Evolutionary conservation across 441 rosid species (phyloP), one percentile per base, ranked within the genome.

Genomic region (Gossypium schwendimanii): DNA sequence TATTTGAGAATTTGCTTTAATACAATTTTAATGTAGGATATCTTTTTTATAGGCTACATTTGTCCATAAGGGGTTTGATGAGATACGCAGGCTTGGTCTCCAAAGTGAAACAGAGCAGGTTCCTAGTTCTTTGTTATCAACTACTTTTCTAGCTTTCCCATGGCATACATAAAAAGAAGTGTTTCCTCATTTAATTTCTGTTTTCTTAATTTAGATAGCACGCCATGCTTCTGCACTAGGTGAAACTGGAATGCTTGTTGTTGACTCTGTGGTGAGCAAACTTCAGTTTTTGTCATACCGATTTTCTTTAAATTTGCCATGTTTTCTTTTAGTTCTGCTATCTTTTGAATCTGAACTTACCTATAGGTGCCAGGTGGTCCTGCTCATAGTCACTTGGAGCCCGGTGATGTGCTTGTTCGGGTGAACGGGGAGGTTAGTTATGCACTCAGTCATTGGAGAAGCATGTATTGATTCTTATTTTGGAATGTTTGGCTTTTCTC

Each of bases 161-260:
- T 63, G 41, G 53, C 26, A 78, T 55, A 18, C 26, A 63, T 65
- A 64, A n/a, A 45, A 64, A 64, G 15, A 39, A 20, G 20, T 60
- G 36, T 55, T 47, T 76, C 39, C 55, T 72, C 45, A 60, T 67
- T 66, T 60, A 17, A 50, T 78, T 68, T 85, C 26, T 64, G 2
- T 60, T 73, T 73, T 74, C 70, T 65, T 70, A 55, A 39, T 84
- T 59, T 77, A 96, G 99, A 84, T 90, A 75, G 97, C 87, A 67
- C 83, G 99, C 20, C 88, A 79, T 81, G 92, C 94, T 65, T 90
- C 96, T 82, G 86, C 85, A 31, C 77, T 78, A 28, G 91, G 84
- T 76, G 98, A 90, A 85, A 93, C 93, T 33, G 99, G 97, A 81
- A 90, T 95, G 93, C 98, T 95, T 75, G 95, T 93, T 75, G 94